phyloP scores from a whole-genome alignment of 1,284 basidiomycete species.

The Sporisorium sorghi region DNA sequence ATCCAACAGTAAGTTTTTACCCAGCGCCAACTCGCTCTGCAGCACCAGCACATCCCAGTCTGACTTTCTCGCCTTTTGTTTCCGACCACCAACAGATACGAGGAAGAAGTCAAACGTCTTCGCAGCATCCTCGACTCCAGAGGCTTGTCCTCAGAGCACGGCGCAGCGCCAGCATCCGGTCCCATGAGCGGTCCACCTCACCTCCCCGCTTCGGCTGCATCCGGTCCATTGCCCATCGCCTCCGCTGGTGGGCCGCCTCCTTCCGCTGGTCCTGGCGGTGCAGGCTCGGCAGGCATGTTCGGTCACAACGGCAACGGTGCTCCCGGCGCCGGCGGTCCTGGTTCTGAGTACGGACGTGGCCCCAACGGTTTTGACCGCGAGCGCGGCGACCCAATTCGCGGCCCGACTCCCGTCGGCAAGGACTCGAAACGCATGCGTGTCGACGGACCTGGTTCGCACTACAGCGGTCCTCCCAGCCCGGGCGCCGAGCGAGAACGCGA shows the following conservation, averaged over 20 bases:
- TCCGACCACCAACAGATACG: conserved; percentile 72
- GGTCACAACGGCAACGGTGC: conserved; percentile 49
- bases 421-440: conserved; percentile 54
- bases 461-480: conserved; percentile 55
- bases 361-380: conserved; percentile 64
- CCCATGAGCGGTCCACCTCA: conserved; percentile 52
- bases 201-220: conserved; percentile 45
- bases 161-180: conserved; percentile 40
- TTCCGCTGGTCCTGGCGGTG: conserved; percentile 69
- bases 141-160: conserved; percentile 53
- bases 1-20: conserved; percentile 73
- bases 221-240: conserved; percentile 67
- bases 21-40: neutral
- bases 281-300: conserved; percentile 61
- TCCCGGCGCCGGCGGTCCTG: conserved; percentile 38
- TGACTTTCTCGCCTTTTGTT: neutral
- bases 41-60: neutral
- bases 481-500: conserved; percentile 63
- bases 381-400: conserved; percentile 65
- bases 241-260: conserved; percentile 71
- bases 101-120: conserved; percentile 78
- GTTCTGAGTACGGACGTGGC: conserved; percentile 45
- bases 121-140: conserved; percentile 75
- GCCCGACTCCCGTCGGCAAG: conserved; percentile 66
- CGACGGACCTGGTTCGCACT: conserved; percentile 45